These are phyloP conservation scores for Aspergillus bertholletiae DNA, from an alignment of 495 filamentous ascomycete genomes.

Conservation along the genomic window DNA sequence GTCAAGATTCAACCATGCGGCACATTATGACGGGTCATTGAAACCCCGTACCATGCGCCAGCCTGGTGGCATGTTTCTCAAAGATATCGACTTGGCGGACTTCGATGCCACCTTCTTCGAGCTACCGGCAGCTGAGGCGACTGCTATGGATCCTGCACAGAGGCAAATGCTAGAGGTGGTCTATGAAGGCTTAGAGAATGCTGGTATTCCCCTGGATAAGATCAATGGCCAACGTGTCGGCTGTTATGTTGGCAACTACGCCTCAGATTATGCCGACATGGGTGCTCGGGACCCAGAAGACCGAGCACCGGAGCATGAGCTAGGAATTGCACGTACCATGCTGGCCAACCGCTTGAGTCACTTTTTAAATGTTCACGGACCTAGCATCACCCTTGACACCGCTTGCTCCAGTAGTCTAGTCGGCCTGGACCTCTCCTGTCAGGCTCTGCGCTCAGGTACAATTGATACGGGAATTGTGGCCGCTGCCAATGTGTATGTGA, in stretches of 20 bases:
- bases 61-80: constrained; percentile 11
- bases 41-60: not conserved
- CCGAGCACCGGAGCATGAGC: no score
- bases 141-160: constrained; percentile 24
- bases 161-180: constrained; percentile 44
- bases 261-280: not conserved
- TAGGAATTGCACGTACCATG: no score
- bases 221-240: constrained; percentile 22
- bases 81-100: not conserved
- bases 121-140: not conserved
- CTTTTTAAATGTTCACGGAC: no score
- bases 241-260: constrained; percentile 22
- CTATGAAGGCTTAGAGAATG: constrained; percentile 51
- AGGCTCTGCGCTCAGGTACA: no score
- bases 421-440: no score
- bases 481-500: no score
- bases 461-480: no score
- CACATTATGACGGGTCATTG: constrained; percentile 5
- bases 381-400: no score
- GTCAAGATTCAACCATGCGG: not conserved
- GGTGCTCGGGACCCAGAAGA: no score
- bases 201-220: constrained; percentile 30
- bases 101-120: constrained; percentile 7
- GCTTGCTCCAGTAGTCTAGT: no score
- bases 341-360: no score